Conservation (phyloP, 2,329 filamentous ascomycete species). For the Fusarium aywerte region DNA sequence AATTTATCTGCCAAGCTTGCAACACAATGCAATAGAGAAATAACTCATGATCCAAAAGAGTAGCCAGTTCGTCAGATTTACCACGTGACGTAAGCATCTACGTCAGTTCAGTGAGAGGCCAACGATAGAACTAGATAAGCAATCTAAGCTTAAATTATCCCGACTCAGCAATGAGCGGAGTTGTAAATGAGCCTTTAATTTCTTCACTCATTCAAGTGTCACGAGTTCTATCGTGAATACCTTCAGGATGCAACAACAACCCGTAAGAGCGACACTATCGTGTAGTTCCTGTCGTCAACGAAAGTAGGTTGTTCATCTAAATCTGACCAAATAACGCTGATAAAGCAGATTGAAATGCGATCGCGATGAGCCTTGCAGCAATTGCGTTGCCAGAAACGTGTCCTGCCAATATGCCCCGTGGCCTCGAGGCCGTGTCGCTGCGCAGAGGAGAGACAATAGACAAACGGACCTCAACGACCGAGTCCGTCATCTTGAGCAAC, state of each 20-base stretch:
- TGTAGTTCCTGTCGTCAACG: conserved; percentile 26
- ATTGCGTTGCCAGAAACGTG: conserved; percentile 33
- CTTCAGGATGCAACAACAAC: conserved; percentile 1
- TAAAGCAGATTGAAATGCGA: conserved; percentile 29
- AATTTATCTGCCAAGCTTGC: conserved; percentile 1
- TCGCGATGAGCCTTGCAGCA: conserved; percentile 37
- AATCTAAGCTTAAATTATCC: conserved; percentile 24
- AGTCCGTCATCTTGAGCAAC: conserved; percentile 30
- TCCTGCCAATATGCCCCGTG: conserved; percentile 26
- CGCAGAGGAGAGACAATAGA: conserved; percentile 3
- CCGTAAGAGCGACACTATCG: conserved; percentile 15
- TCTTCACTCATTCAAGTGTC: neutral
- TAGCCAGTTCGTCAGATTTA: neutral
- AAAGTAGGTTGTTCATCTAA: neutral
- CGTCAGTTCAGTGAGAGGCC: neutral
- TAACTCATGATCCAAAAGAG: neutral
- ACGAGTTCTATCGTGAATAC: neutral
- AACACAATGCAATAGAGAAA: neutral
- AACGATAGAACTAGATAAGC: neutral
- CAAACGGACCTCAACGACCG: conserved; percentile 30
- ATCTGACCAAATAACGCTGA: neutral
- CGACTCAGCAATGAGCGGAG: neutral
- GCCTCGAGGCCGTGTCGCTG: conserved; percentile 15
- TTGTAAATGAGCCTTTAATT: too few relatives aligned
- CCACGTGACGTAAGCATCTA: conserved; percentile 20